Evolutionary conservation across 2,329 filamentous ascomycete species (phyloP).

Genomic region (Colletotrichum truncatum): DNA sequence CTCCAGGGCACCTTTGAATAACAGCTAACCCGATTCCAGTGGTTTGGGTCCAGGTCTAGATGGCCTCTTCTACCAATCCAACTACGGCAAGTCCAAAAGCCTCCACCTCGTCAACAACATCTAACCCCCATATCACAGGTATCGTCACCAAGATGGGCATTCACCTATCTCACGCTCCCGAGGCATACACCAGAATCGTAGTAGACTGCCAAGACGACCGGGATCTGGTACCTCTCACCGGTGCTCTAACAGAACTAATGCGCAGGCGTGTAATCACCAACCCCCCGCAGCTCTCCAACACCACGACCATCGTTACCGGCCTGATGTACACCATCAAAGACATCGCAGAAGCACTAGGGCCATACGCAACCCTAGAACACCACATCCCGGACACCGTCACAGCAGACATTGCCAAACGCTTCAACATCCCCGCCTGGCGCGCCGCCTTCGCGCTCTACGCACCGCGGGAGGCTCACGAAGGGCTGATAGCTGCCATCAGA

Average conservation of each 20-base stretch:
- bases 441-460: not conserved
- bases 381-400: not conserved
- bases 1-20: not conserved
- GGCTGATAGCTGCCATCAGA: slow-evolving; percentile 6
- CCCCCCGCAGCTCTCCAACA: slow-evolving; percentile 41
- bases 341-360: not conserved
- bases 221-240: slow-evolving; percentile 38
- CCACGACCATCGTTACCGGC: slow-evolving; percentile 38
- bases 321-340: not conserved
- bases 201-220: slow-evolving; percentile 7
- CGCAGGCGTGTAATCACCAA: slow-evolving; percentile 44
- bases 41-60: slow-evolving; percentile 31
- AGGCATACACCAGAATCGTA: not conserved
- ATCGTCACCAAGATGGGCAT: not conserved
- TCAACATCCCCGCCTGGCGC: not conserved
- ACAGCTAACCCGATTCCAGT: not conserved
- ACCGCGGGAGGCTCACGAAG: slow-evolving; percentile 2
- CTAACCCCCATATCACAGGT: not conserved
- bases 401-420: not conserved
- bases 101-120: not conserved
- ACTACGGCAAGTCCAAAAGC: not conserved
- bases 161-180: not conserved
- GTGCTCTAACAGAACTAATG: slow-evolving; percentile 34
- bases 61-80: slow-evolving; percentile 29
- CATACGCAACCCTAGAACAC: not conserved